Evolutionary conservation across 495 filamentous ascomycete genomes (phyloP).

Genomic region (Tuber umbilicatum): DNA sequence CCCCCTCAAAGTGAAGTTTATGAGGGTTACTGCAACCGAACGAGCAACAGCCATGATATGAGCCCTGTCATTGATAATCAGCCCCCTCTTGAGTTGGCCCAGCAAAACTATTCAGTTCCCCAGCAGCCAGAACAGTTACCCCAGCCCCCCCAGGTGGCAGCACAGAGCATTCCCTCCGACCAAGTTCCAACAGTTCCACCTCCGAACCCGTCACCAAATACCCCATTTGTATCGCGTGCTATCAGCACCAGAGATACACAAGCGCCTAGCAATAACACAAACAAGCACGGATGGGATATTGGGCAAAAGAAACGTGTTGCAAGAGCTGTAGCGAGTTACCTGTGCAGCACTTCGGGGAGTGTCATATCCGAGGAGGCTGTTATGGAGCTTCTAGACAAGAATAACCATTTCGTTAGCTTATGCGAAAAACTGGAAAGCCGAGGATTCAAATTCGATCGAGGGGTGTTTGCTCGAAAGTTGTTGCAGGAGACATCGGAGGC

Average conservation of each 20-base stretch:
- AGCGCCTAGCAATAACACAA: not conserved
- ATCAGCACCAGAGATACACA: not conserved
- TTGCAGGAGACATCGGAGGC: constrained; percentile 25
- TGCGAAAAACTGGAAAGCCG: constrained; percentile 28
- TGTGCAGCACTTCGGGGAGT: constrained; percentile 12
- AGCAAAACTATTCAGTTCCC: not conserved
- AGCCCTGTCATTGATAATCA: not conserved
- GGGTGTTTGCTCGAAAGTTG: constrained; percentile 31
- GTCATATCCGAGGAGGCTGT: constrained; percentile 15
- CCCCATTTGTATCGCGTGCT: not conserved
- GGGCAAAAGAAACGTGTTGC: constrained; percentile 8
- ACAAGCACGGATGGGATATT: constrained; percentile 6
- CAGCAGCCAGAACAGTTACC: not conserved
- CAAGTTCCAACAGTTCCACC: not conserved
- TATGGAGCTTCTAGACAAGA: constrained; percentile 18
- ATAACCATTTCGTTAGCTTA: constrained; percentile 23
- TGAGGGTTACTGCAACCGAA: not conserved
- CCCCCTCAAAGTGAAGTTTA: not conserved
- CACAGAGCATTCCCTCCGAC: not conserved
- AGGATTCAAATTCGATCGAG: constrained; percentile 32
- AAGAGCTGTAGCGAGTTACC: constrained; percentile 22
- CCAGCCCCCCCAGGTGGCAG: constrained; percentile 2
- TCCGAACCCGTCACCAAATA: not conserved
- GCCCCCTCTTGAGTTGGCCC: not conserved
- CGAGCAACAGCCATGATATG: not conserved